Conservation (phyloP, 208 protist genomes). For the Plasmodiophora brassicae region DNA sequence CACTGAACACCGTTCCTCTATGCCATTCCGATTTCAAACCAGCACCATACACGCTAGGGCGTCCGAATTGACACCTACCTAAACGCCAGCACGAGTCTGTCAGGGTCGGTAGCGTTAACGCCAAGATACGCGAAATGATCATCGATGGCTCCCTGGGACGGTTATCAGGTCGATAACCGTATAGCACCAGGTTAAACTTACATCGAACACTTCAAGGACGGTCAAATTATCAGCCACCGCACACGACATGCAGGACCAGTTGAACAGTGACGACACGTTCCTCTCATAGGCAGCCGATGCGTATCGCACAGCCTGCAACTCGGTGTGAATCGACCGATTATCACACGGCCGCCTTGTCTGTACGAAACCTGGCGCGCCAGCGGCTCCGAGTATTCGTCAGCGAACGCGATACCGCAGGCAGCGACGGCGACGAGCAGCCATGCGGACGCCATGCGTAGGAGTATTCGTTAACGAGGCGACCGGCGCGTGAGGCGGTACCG, state of each 20-base stretch:
- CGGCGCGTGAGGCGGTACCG: too few relatives aligned
- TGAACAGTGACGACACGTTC: neutral
- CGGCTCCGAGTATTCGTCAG: too few relatives aligned
- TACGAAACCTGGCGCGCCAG: too few relatives aligned
- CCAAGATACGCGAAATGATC: neutral
- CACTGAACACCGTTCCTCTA: neutral
- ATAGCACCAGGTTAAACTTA: neutral
- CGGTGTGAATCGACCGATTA: too few relatives aligned
- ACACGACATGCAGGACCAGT: neutral
- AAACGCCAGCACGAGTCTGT: neutral
- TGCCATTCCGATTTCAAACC: too few relatives aligned
- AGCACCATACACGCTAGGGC: neutral
- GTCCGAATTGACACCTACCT: neutral
- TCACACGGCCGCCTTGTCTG: too few relatives aligned
- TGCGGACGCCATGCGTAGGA: too few relatives aligned
- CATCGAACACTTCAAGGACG: neutral
- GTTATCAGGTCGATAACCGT: neutral
- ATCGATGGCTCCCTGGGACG: neutral
- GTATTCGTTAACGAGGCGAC: too few relatives aligned
- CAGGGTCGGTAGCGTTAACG: neutral
- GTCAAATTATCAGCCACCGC: neutral
- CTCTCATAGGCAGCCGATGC: neutral
- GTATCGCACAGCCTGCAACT: neutral
- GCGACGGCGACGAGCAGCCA: too few relatives aligned
- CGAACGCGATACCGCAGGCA: too few relatives aligned